Conservation (phyloP, 306 rosid genomes). For the Pterocarpus macrocarpus region DNA sequence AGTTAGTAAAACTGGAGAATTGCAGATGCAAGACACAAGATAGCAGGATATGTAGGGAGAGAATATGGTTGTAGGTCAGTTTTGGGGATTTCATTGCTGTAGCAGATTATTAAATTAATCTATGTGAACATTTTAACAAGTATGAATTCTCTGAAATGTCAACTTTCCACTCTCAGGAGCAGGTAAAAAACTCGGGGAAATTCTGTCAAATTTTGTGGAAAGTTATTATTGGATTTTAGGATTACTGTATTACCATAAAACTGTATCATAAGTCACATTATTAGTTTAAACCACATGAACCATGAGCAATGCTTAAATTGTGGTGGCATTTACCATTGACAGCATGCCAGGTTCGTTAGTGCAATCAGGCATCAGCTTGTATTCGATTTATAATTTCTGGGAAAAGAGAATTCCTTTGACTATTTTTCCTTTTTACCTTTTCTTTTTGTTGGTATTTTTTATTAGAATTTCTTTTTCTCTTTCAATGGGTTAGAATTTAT, state of each 20-base stretch:
- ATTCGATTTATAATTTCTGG: neutral
- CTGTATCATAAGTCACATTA: neutral
- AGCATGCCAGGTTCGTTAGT: slow-evolving; percentile 4
- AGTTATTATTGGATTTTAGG: slow-evolving; percentile 7
- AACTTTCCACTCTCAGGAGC: slow-evolving; percentile 14
- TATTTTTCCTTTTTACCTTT: neutral
- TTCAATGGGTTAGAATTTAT: neutral
- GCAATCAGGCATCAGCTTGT: neutral
- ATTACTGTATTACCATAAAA: slow-evolving; percentile 3
- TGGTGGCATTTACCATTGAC: neutral
- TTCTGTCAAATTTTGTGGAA: neutral
- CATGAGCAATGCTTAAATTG: neutral
- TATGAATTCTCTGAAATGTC: slow-evolving; percentile 38
- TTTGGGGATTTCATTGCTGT: neutral
- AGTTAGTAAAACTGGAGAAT: slow-evolving; percentile 18
- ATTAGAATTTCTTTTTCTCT: neutral
- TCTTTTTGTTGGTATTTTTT: slow-evolving; percentile 11
- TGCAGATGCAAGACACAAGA: slow-evolving; percentile 11
- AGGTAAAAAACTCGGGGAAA: neutral
- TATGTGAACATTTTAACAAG: slow-evolving; percentile 33
- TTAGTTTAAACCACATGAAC: neutral
- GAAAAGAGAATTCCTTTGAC: neutral
- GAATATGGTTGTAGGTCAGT: slow-evolving; percentile 11
- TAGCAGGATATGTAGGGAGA: slow-evolving; percentile 19
- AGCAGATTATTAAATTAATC: slow-evolving; percentile 10